Evolutionary conservation across 805 yeast genomes (phyloP), one percentile per base, ranked within the genome.

Genomic region (Lipomyces orientalis): DNA sequence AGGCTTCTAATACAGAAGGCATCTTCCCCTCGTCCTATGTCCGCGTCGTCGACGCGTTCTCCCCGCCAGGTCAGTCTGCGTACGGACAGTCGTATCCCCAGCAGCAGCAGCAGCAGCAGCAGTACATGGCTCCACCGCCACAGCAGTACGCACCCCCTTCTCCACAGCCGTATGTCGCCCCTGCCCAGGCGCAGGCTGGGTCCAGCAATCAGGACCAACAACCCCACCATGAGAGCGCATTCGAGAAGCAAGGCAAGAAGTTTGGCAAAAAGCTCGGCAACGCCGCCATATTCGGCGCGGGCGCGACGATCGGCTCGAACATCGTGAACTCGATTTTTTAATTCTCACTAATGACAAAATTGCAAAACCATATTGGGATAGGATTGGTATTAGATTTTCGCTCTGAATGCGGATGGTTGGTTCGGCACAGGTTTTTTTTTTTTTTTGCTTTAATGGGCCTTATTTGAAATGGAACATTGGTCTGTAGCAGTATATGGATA

Each of bases 1-100:
- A 71, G 57, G 80, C 81, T 19, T 76, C 83, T 56, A 83, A 85
- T 67, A 77, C 78, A 39, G 84, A 85, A 7, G 99, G 98, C 55
- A 88, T 93, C 75, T 93, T 95, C 81, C 99, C 99, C 8, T 81
- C 94, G 1, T 91, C 91, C 77, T 94, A 95, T 75, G 97, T 93
- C 60, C 84, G 83, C 54, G 75, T 83, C 3, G 72, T 81, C 12
- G 78, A 76, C 64, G 62, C 34, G 33, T 59, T 60, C 60, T 58
- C 54, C 19, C 54, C 67, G 33, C 58, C 59, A 39, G 58, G 52
- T 12, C 56, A 51, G 58, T 60, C 64, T 37, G 39, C 62, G 57
- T 64, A 72, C 62, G 33, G 65, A 54, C 25, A 62, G 64, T 39
- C 62, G 69, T 43, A 65, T 10, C 34, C 59, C 64, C 29, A 62